Conservation (phyloP, 768 basidiomycete genomes). For the Sarcodon aspratus region DNA sequence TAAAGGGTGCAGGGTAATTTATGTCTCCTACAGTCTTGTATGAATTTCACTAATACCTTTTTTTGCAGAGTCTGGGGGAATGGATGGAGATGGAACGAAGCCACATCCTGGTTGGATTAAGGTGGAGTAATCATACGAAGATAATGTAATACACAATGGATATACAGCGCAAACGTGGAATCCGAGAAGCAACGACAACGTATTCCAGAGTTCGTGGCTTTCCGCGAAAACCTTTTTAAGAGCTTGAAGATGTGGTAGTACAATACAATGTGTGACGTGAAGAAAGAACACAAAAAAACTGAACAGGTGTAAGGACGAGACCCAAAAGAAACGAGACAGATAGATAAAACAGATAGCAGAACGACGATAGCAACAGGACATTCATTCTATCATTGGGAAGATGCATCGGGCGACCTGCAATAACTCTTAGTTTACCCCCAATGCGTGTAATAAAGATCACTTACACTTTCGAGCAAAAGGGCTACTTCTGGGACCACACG, state of each 20-base stretch:
- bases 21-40: no score
- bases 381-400: constrained; percentile 63
- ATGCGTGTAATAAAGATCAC: constrained; percentile 15
- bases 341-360: constrained; percentile 74
- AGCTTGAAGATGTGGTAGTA: constrained; percentile 52
- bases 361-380: constrained; percentile 34
- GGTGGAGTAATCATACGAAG: constrained; percentile 17
- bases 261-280: constrained; percentile 72
- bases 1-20: constrained; percentile 62
- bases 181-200: constrained; percentile 18
- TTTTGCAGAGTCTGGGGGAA: constrained; percentile 20
- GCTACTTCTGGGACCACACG: constrained; percentile 81
- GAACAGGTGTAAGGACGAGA: constrained; percentile 26
- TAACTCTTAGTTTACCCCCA: constrained; percentile 4
- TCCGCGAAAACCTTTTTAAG: constrained; percentile 34
- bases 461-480: constrained; percentile 72
- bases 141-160: constrained; percentile 25
- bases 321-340: constrained; percentile 43
- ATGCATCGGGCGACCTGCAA: constrained; percentile 65
- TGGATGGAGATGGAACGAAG: constrained; percentile 22
- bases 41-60: background rate
- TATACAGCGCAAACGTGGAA: constrained; percentile 21
- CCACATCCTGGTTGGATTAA: constrained; percentile 20
- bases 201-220: constrained; percentile 31
- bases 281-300: constrained; percentile 28